Evolutionary conservation across 2,329 filamentous ascomycete species (phyloP).

Genomic region (Blastomyces silverae): DNA sequence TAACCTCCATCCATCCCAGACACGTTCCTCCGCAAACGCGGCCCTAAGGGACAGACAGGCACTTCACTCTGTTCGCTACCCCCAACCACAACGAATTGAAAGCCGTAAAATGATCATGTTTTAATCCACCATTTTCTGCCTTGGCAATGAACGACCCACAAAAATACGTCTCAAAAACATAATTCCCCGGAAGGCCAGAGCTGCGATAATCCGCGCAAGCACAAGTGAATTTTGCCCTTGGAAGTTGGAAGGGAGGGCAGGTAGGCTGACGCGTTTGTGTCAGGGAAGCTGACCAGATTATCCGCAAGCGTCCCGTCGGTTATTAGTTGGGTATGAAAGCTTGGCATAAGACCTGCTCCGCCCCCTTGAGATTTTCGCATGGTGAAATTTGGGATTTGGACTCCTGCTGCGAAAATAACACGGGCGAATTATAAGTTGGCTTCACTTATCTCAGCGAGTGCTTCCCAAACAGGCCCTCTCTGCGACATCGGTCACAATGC

Average conservation of each 20-base stretch:
- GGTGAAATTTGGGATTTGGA: background rate
- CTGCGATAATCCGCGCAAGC: background rate
- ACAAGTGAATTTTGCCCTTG: background rate
- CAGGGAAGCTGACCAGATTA: background rate
- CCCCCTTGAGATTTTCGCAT: background rate
- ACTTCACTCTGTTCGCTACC: background rate
- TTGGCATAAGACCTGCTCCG: slow-evolving; percentile 7
- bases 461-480: background rate
- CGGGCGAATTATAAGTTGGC: background rate
- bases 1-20: background rate
- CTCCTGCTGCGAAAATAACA: background rate
- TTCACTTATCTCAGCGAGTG: background rate
- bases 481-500: background rate
- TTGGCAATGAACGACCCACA: slow-evolving; percentile 3
- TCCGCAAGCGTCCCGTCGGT: background rate
- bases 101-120: background rate
- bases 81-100: background rate
- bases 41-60: background rate
- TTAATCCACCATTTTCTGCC: background rate
- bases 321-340: slow-evolving; percentile 3
- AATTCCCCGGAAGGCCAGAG: too few relatives aligned
- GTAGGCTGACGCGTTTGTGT: background rate
- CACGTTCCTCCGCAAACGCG: background rate
- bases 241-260: background rate
- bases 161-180: background rate